Evolutionary conservation across 2,329 filamentous ascomycete genomes (phyloP).

Genomic region (Curvularia sp.): DNA sequence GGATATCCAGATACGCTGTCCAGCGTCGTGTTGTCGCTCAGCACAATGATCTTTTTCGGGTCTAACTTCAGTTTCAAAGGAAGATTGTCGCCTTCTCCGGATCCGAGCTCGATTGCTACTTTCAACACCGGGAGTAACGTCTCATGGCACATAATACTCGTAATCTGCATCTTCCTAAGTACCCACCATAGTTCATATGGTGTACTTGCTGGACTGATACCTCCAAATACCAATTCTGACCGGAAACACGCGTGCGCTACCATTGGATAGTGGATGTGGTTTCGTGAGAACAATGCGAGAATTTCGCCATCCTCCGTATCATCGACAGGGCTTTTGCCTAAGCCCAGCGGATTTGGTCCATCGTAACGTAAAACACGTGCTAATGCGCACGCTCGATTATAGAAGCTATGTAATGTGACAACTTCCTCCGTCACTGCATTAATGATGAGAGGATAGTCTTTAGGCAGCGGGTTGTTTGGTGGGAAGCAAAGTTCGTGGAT

Average conservation of each 20-base stretch:
- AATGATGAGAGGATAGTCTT: constrained; percentile 42
- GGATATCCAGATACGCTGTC: constrained; percentile 29
- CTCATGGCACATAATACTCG: constrained; percentile 39
- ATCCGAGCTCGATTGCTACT: constrained; percentile 36
- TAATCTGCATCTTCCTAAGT: constrained; percentile 43
- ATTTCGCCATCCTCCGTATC: constrained; percentile 42
- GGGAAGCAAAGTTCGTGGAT: constrained; percentile 44
- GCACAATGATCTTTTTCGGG: constrained; percentile 33
- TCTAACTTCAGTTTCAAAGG: constrained; percentile 33
- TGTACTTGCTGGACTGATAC: constrained; percentile 42
- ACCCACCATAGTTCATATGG: constrained; percentile 44
- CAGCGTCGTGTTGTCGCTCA: constrained; percentile 31
- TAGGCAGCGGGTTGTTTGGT: constrained; percentile 30
- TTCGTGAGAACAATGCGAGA: constrained; percentile 35
- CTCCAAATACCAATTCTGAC: constrained; percentile 39
- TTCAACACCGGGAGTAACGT: constrained; percentile 33
- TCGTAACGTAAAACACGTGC: constrained; percentile 36
- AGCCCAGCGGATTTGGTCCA: constrained; percentile 35
- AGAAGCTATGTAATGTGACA: constrained; percentile 40
- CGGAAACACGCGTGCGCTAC: constrained; percentile 43
- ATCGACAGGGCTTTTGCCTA: constrained; percentile 29
- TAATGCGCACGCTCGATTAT: constrained; percentile 34
- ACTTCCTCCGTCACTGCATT: constrained; percentile 35
- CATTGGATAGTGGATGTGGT: constrained; percentile 43
- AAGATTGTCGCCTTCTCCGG: constrained; percentile 31